Evolutionary conservation across 2,329 filamentous ascomycete species (phyloP).

Genomic region (Talaromyces marneffei): DNA sequence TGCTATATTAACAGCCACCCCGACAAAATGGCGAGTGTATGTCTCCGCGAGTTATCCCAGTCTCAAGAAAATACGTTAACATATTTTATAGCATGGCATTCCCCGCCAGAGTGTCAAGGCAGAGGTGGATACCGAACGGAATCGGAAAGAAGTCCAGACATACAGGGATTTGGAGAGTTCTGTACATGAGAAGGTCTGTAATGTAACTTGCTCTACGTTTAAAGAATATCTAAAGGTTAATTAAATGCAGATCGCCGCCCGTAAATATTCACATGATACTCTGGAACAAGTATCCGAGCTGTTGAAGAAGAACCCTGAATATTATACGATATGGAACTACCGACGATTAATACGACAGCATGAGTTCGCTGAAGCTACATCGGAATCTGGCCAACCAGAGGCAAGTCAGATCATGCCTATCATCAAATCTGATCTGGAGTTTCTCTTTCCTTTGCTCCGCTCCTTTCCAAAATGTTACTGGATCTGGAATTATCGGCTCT

Average conservation of each 20-base stretch:
- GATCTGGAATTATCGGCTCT: slow-evolving; percentile 95
- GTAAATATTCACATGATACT: slow-evolving; percentile 39
- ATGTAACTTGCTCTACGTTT: slow-evolving; percentile 31
- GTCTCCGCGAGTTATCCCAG: slow-evolving; percentile 10
- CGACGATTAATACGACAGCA: slow-evolving; percentile 65
- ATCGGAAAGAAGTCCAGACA: slow-evolving; percentile 67
- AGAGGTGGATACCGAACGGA: slow-evolving; percentile 64
- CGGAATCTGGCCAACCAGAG: slow-evolving; percentile 30
- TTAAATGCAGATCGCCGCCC: slow-evolving; percentile 31
- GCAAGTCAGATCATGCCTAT: slow-evolving; percentile 45
- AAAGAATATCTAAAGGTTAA: not conserved
- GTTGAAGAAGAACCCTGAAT: slow-evolving; percentile 43
- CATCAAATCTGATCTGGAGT: slow-evolving; percentile 68
- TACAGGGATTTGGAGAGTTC: slow-evolving; percentile 67
- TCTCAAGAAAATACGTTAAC: slow-evolving; percentile 14
- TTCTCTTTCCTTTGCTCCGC: slow-evolving; percentile 76
- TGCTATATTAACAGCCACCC: not conserved
- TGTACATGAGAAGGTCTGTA: slow-evolving; percentile 55
- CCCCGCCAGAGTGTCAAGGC: slow-evolving; percentile 63
- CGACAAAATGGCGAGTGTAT: slow-evolving; percentile 16
- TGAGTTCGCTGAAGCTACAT: slow-evolving; percentile 42
- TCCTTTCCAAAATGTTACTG: slow-evolving; percentile 96
- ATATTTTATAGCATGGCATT: slow-evolving; percentile 67
- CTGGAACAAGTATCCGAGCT: slow-evolving; percentile 41
- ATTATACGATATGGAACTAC: slow-evolving; percentile 47